These are phyloP conservation scores for Penicillium nucicola DNA, from an alignment of 495 filamentous ascomycete species.

Conservation along the genomic window DNA sequence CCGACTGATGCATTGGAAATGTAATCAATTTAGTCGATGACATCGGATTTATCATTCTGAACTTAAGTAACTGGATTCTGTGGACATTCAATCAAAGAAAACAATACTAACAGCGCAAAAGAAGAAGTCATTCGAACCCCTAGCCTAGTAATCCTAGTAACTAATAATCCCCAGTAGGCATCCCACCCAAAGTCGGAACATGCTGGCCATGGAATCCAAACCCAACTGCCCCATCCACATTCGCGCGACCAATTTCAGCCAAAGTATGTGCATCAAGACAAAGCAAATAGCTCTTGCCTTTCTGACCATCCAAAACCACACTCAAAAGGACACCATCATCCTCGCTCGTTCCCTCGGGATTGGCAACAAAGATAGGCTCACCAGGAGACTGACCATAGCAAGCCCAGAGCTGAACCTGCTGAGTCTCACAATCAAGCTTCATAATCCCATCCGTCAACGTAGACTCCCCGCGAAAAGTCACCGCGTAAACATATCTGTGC, in stretches of 20 bases:
- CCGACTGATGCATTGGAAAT: no score
- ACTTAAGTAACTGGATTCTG: no score
- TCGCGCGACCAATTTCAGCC: constrained; percentile 63
- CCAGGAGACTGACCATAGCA: constrained; percentile 64
- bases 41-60: no score
- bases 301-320: constrained; percentile 65
- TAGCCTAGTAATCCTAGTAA: no score
- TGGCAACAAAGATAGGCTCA: constrained; percentile 69
- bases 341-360: constrained; percentile 33
- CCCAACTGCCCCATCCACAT: constrained; percentile 56
- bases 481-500: constrained; percentile 64
- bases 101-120: constrained; percentile 4
- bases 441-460: constrained; percentile 64
- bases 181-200: constrained; percentile 27
- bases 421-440: constrained; percentile 62
- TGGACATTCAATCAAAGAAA: no score
- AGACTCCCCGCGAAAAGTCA: constrained; percentile 53
- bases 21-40: no score
- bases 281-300: constrained; percentile 64
- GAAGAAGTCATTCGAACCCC: constrained; percentile 11
- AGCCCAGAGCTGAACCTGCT: constrained; percentile 50
- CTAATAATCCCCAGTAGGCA: constrained; percentile 35
- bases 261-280: constrained; percentile 64
- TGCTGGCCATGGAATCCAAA: constrained; percentile 75
- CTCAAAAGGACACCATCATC: constrained; percentile 73